phyloP scores from a whole-genome alignment of 352 stramenopile species.

The Globisporangium heterothallicum region DNA sequence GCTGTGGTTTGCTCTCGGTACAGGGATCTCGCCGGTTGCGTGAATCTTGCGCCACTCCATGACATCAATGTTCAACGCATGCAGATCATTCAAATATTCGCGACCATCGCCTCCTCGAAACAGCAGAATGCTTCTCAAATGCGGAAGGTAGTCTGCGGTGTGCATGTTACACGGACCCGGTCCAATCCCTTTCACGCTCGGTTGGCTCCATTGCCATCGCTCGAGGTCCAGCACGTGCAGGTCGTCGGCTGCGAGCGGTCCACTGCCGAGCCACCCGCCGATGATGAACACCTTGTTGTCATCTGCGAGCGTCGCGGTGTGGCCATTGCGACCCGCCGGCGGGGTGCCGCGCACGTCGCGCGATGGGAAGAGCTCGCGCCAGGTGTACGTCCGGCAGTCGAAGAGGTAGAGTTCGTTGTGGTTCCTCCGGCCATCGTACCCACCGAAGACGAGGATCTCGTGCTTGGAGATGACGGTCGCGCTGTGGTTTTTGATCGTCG shows the following conservation, averaged over 20 bases:
- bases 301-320: conserved; percentile 92
- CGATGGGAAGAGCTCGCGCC: conserved; percentile 36
- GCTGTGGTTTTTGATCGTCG: conserved; percentile 88
- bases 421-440: conserved; percentile 94
- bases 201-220: conserved; percentile 55
- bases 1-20: conserved; percentile 92
- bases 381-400: conserved; percentile 76
- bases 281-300: conserved; percentile 88
- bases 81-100: conserved; percentile 96
- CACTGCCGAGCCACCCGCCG: conserved; percentile 91
- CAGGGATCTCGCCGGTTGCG: conserved; percentile 73
- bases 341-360: conserved; percentile 35
- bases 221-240: conserved; percentile 90
- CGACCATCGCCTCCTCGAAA: conserved; percentile 92
- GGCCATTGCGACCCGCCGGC: conserved; percentile 90
- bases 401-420: conserved; percentile 91
- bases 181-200: conserved; percentile 28
- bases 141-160: conserved; percentile 91
- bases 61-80: conserved; percentile 87
- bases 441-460: conserved; percentile 87
- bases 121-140: conserved; percentile 85
- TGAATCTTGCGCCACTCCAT: conserved; percentile 83
- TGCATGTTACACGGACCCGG: conserved; percentile 97
- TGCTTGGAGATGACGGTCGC: conserved; percentile 49
- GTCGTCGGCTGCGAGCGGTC: conserved; percentile 89